Evolutionary conservation across 1,284 basidiomycete genomes (phyloP), one percentile per base, ranked within the genome.

Genomic region (Sanghuangporus baumii): DNA sequence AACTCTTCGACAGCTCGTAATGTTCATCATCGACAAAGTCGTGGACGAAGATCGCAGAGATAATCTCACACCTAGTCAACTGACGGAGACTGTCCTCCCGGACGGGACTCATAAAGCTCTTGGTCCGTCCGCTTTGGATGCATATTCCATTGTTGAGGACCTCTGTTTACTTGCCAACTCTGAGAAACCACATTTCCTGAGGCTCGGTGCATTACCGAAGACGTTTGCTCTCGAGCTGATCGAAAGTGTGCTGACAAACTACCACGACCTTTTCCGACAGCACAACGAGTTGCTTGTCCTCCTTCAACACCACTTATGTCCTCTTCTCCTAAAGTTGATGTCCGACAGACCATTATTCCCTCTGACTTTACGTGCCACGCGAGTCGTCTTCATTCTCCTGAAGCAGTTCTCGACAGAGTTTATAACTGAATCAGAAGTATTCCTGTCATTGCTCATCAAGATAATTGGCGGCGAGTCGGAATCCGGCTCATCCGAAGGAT

Each of bases 21-120:
- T 99, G 95, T 93, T 97, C 67, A 89, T 98, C 12, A 93, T 98
- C 57, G 96, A 99, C 76, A 96, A 97, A 71, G 91, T 98, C 71
- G 85, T 88, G 1, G 83, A 86, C 18, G 93, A 96, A 71, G 92
- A 94, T 67, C 75, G 77, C n/a, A 72, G 74, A 18, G 81, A 80
- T 14, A 75, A 78, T 16, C 65, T 73, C 14, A 48, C 69, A 6
- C 59, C 72, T 2, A 66, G 70, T 34, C 65, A 74, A 1, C 71
- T 82, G 38, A 71, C 76, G 8, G 76, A 83, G 16, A 79, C 85
- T 0, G 73, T 72, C 0, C 80, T 93, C 18, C 87, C 90, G 7
- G 79, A 91, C 67, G 86, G 89, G 40, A 77, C 80, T 12, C 80
- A 79, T 4, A 81, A 82, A 60, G 66, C 74, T 0, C 78, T 98